A percentile compares a stretch with the other conserved stretches of the same genome.
phyloP scores from a whole-genome alignment of 1,284 basidiomycete species.

The Trametes polyzona region DNA sequence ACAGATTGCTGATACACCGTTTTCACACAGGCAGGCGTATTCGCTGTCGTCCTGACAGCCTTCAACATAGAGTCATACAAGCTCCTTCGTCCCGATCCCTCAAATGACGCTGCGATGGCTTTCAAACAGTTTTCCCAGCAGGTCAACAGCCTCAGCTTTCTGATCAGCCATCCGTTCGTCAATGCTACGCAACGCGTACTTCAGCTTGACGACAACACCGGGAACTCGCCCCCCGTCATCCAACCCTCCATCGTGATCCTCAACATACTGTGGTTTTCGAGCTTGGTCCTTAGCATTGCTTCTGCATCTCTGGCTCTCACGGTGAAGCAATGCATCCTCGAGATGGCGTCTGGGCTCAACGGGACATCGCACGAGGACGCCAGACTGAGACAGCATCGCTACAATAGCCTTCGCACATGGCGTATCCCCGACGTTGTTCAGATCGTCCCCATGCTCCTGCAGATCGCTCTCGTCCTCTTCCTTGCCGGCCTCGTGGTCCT shows the following conservation, averaged over 20 bases:
- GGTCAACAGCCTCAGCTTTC: too few relatives aligned
- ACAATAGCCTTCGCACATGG: conserved; percentile 6
- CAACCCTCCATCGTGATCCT: conserved; percentile 45
- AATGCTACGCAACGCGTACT: background rate
- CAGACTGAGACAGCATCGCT: conserved; percentile 9
- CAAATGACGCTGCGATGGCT: too few relatives aligned
- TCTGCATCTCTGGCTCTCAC: conserved; percentile 13
- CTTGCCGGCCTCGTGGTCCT: conserved; percentile 12
- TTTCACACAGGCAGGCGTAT: conserved; percentile 6
- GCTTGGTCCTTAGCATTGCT: conserved; percentile 67
- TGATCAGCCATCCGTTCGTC: background rate
- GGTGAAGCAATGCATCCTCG: conserved; percentile 24
- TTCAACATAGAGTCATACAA: background rate
- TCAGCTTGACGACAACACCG: background rate
- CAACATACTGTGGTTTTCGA: conserved; percentile 68
- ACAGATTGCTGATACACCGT: background rate
- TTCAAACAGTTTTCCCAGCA: too few relatives aligned
- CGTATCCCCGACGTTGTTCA: background rate
- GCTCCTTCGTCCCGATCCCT: background rate
- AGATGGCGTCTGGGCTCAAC: too few relatives aligned
- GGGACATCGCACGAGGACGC: conserved; percentile 1
- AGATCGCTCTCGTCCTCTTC: conserved; percentile 18
- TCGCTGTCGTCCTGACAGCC: conserved; percentile 9
- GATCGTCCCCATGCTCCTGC: conserved; percentile 14
- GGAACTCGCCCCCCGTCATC: background rate